Base-by-base conservation (phyloP, 2,329 filamentous ascomycete genomes). In the Neofusicoccum kwambonambiense region DNA sequence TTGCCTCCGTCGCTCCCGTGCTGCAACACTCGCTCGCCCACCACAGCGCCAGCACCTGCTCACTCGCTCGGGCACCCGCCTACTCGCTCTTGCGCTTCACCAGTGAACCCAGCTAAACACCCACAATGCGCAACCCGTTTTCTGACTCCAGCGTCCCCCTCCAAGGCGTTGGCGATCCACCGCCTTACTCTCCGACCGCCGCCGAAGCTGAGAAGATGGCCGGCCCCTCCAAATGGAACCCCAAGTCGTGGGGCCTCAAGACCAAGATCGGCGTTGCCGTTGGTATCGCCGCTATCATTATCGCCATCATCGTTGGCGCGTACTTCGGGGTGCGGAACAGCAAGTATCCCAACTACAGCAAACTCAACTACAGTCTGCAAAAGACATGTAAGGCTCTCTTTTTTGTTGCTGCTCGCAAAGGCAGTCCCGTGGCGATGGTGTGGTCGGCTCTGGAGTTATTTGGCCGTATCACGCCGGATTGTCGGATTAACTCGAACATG, bases 321-420 rank as follows among this genome's bases (percentile, higher is more conserved):
- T 64, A 64, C 39, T 64, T 35, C 27, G 63, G 63, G 11, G 54
- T 52, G 9, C 50, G 54, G 42, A 58, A 58, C 31, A 52, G 44
- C 35, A 19, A 35, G 6, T 64, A 64, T 27, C 63, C 63, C 19
- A 54, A 64, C 9, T 64, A 64, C 54, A 64, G 45, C 52, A 64
- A 52, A 22, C 54, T 64, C 34, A 64, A 64, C 7, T 64, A 64
- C 47, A 42, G 42, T 9, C 45, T 64, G 19, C 31, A 41, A 31
- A 39, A 52, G 34, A 73, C 86, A 86, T 70, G 83, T 87, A 84
- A 58, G 87, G 86, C 4, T 89, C 92, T 51, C 87, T 92, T 73
- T 89, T 92, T 11, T 0, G 12, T 31, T 61, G 83, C 92, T 68
- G 80, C 92, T 67, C 90, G 27, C 6, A 5, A 31, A 31, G 27